Evolutionary conservation across 148 eudicot species (phyloP).

Genomic region (Polygonum aviculare): DNA sequence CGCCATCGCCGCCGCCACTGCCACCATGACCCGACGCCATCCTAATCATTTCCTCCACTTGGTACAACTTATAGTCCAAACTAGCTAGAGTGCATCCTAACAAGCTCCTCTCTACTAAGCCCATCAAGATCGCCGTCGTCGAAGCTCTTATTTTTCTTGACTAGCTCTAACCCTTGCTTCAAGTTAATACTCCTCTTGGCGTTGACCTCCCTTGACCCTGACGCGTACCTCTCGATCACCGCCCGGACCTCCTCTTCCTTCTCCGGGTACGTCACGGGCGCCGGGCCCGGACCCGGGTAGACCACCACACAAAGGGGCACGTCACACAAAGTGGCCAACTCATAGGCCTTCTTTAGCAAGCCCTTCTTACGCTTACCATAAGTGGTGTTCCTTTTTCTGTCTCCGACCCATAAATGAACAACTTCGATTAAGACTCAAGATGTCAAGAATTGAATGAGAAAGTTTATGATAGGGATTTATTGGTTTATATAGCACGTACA

Average conservation of each 20-base stretch:
- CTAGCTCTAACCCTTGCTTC: not conserved
- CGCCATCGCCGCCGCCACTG: not conserved
- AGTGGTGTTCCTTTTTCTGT: not conserved
- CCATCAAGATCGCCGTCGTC: not conserved
- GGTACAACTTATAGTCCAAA: not conserved
- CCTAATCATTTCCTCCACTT: not conserved
- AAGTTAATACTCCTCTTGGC: not conserved
- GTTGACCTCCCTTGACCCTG: not conserved
- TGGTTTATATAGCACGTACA: not conserved
- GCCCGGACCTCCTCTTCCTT: not conserved
- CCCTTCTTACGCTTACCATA: not conserved
- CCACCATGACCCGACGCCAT: not conserved
- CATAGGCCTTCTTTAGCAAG: not conserved
- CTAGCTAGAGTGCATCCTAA: not conserved
- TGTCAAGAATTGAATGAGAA: not conserved
- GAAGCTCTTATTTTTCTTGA: not conserved
- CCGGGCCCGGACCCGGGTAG: not conserved
- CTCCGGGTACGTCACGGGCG: not conserved
- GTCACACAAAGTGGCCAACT: not conserved
- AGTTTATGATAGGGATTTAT: no score
- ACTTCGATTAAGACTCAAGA: not conserved
- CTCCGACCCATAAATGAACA: not conserved
- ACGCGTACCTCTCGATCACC: not conserved
- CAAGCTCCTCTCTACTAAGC: not conserved
- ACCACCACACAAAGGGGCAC: not conserved